A percentile compares a stretch with the other conserved stretches of the same genome.
Conservation (phyloP, 139 green algal genomes). For the Pleodorina starrii region DNA sequence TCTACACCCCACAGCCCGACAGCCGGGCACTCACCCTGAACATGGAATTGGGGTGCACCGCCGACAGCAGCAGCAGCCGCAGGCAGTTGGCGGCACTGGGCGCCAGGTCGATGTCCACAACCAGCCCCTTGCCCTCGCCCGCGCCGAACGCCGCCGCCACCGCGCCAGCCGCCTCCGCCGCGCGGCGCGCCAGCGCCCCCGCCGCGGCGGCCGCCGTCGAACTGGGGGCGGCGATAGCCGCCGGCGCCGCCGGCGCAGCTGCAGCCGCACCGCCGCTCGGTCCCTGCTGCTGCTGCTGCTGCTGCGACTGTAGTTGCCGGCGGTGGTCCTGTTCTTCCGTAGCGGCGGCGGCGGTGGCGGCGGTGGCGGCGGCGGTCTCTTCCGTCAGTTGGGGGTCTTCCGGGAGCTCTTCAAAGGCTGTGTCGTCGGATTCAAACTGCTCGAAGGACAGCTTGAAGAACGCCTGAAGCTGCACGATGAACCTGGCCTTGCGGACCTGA, state of each 20-base stretch:
- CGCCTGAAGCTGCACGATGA: conserved; percentile 29
- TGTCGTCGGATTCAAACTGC: conserved; percentile 29
- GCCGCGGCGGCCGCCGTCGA: background rate
- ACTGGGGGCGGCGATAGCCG: background rate
- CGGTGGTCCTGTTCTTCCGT: background rate
- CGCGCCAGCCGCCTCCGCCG: background rate
- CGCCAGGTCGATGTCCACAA: background rate
- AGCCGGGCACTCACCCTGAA: conserved; percentile 28
- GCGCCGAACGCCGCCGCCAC: background rate
- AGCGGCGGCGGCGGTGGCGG: background rate
- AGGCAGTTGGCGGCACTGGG: background rate
- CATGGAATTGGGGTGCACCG: conserved; percentile 44
- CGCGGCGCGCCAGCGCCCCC: background rate
- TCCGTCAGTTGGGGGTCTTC: background rate
- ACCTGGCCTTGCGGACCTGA: background rate
- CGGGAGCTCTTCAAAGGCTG: background rate
- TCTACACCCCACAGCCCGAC: no score
- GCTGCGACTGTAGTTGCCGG: background rate
- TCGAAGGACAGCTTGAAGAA: conserved; percentile 45
- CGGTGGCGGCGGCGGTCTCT: background rate
- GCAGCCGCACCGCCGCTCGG: background rate
- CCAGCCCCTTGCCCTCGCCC: background rate
- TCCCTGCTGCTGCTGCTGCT: background rate
- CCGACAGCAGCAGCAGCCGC: background rate
- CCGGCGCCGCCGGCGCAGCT: background rate